Base-by-base conservation (phyloP, 352 stramenopile genomes). In the Phytophthora parvispora region DNA sequence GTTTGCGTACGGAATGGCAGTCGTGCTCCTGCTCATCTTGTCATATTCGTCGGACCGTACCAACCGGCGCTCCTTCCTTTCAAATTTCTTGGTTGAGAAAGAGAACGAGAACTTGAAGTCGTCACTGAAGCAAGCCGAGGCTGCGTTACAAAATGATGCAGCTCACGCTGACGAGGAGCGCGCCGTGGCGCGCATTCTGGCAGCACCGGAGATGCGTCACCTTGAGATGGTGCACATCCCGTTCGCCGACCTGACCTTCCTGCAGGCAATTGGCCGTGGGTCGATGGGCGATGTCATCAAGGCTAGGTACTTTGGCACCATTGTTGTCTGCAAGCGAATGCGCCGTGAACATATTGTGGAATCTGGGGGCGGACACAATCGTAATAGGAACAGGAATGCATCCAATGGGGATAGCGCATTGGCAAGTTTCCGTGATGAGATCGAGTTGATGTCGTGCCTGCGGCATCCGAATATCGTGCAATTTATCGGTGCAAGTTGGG, bases 211-310 rank as follows among this genome's bases (percentile, higher is more conserved):
- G 32, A 93, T 92, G 81, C 77, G 84, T 53, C 83, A 94, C 57
- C 71, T 97, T 3, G 85, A 94, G 56, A 77, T 92, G 40, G 77
- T 96, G 18, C 86, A 87, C n/a, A 96, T 97, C 50, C 81, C 87
- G 2, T 97, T 97, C 47, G 77, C 76, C 4, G 90, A 97, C 32
- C 79, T 97, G 27, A 92, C 87, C 28, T 89, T 97, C 60, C 59
- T 96, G 7, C 79, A 94, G 40, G 87, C 86, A 13, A 94, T 96
- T 32, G 88, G 88, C 8, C 79, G 87, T 13, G 88, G 88, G 8
- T 90, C 87, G 2, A 95, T 94, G 81, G 89, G 88, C 16, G 90
- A 96, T 59, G 90, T 97, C n/a, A 96, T 97, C 64, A 95, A 96
- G 69, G 88, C 90, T 43, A 87, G 86, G 53, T 96, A 95, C 58